Base-by-base conservation (phyloP, 129 eudicot species). In the Chrysanthemum makinoi region DNA sequence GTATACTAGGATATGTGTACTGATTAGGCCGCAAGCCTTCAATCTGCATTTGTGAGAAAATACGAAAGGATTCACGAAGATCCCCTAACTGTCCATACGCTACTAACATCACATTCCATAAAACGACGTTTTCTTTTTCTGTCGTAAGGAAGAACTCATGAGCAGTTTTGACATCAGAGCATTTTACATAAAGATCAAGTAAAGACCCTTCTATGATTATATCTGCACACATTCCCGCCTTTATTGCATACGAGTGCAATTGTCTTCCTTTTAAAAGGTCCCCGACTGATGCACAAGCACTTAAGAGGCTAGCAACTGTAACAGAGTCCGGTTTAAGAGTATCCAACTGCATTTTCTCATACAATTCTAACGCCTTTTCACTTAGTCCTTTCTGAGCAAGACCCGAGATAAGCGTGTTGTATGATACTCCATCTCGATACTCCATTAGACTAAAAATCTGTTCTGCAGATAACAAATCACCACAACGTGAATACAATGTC, bases 41-140 rank as follows among this genome's bases (percentile, higher is more conserved):
- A 64, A 74, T 64, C 80, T 80, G 97, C 99, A 95, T 87, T 68
- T 78, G 83, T 1, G 79, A 79, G 66, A 84, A 95, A 10, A 87
- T 75, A 11, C 64, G 30, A 1, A 68, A 53, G 1, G 97, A 91
- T 64, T 95, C 91, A 9, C 70, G 46, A 0, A 95, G 77, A 79
- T 90, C 88, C 62, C 96, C 97, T 46, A 74, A 75, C 71, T 87
- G 96, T 68, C 99, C 99, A 75, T 95, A 90, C 13, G 97, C 97
- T 74, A 86, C 90, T 55, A 95, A 86, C 99, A 95, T 95, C 76
- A 95, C 94, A 71, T 95, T 95, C 97, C 97, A 95, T 64, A 95
- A 75, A 65, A 95, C 99, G 19, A 95, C 86, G 49, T 95, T 95
- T 62, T 90, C 85, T 56, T 51, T 90, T 75, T 66, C 70, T 3